Percentiles rank a stretch among this genome's conserved stretches.
Evolutionary conservation across 768 basidiomycete species (phyloP).

Genomic region (Mycena amicta): DNA sequence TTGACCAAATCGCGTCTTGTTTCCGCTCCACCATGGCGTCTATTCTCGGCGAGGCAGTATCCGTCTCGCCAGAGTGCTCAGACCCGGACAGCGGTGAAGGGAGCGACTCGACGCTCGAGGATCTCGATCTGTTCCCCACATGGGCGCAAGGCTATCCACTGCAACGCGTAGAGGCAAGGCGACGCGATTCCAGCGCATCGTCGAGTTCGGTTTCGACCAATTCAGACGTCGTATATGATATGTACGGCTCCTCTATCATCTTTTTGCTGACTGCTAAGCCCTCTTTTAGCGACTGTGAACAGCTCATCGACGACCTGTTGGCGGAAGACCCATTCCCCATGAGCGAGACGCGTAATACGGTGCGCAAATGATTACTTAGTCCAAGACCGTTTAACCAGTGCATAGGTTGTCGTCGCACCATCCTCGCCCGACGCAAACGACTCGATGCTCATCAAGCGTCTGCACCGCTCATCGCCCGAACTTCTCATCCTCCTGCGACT

Average conservation of each 20-base stretch:
- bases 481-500: constrained; percentile 44
- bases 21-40: constrained; percentile 7
- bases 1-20: background rate
- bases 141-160: constrained; percentile 16
- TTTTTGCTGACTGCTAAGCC: background rate
- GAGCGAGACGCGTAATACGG: constrained; percentile 25
- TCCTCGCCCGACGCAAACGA: constrained; percentile 27
- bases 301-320: constrained; percentile 33
- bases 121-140: constrained; percentile 9
- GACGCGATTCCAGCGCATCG: constrained; percentile 2
- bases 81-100: constrained; percentile 6
- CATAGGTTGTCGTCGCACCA: constrained; percentile 37
- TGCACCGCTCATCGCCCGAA: constrained; percentile 39
- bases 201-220: constrained; percentile 32
- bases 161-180: constrained; percentile 10
- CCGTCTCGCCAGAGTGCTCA: constrained; percentile 12
- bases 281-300: constrained; percentile 32
- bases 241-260: constrained; percentile 24
- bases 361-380: constrained; percentile 4
- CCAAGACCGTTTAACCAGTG: background rate
- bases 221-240: constrained; percentile 34
- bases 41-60: constrained; percentile 9
- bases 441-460: constrained; percentile 44
- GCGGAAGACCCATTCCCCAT: constrained; percentile 25
- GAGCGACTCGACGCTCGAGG: constrained; percentile 20